Conservation (phyloP, 1,284 basidiomycete species). For the Cutaneotrichosporon cavernicola region DNA sequence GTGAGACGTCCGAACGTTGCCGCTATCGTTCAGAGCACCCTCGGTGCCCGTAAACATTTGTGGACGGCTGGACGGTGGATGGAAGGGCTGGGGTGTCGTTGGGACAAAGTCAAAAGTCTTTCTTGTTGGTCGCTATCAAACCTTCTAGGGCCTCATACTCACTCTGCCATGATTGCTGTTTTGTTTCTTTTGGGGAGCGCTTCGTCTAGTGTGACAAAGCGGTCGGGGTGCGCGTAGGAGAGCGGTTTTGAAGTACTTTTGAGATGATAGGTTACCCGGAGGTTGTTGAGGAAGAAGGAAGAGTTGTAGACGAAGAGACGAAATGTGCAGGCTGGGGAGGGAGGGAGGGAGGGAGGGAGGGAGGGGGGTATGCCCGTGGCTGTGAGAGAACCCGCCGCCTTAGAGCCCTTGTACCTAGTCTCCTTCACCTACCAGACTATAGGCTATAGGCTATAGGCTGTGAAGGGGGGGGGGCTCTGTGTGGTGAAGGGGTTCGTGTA, state of each 20-base stretch:
- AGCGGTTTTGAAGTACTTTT: constrained; percentile 20
- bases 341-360: constrained; percentile 1
- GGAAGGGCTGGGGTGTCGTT: neutral
- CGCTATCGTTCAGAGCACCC: neutral
- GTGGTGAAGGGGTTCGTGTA: neutral
- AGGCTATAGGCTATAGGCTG: no score
- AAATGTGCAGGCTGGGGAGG: constrained; percentile 5
- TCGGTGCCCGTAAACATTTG: neutral
- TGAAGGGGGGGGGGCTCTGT: neutral
- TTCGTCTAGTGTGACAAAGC: constrained; percentile 46
- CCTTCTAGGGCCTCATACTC: constrained; percentile 30
- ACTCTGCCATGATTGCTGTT: constrained; percentile 52
- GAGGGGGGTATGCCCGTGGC: neutral
- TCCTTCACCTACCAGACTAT: no score
- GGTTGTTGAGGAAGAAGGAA: constrained; percentile 21
- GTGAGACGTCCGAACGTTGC: neutral
- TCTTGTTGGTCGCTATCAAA: constrained; percentile 4
- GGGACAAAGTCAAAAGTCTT: neutral
- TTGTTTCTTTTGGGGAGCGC: constrained; percentile 35
- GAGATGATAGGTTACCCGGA: constrained; percentile 29
- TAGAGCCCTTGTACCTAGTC: neutral
- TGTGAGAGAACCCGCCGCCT: neutral
- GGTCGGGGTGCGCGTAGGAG: constrained; percentile 24
- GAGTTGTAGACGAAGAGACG: constrained; percentile 1
- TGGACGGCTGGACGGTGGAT: neutral